Evolutionary conservation across 139 green algal species (phyloP), one percentile per base, ranked within the genome.

Genomic region (Zygnema circumcarinatum): DNA sequence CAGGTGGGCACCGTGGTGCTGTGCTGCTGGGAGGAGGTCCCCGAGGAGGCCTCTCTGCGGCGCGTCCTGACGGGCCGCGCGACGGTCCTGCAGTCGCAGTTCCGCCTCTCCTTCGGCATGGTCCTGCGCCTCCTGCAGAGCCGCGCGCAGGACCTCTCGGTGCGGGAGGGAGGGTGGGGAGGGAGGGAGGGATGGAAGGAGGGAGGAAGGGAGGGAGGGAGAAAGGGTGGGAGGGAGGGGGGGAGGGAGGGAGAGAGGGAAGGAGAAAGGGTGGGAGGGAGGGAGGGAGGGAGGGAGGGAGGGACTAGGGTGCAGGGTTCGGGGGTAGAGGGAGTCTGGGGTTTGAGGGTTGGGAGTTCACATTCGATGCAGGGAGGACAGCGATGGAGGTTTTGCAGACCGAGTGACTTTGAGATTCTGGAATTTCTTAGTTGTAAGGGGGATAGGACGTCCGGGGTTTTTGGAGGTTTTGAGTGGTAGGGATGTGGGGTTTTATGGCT

Each of bases 91-190:
- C 89, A 96, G 89, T 96, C 90, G 89, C 95, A 96, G 88, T 99
- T 99, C 94, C 92, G 96, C 31, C 94, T 99, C 1, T 98, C 96
- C 33, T 99, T 98, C 94, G 94, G 90, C 87, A 99, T 99, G 97
- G 99, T 99, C 79, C 92, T 98, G 38, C 98, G 96, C 93, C 93
- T 99, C 88, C 92, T 98, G 88, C n/a, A n/a, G n/a, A n/a, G n/a
- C n/a, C 79, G 97, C 0, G 94, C 97, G 39, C 95, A 99, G 87
- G 96, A 98, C 88, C 94, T 99, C 35, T 98, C 96, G 90, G 95
- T 96, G 80, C 1, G n/a, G n/a, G n/a, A n/a, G n/a, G n/a, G n/a
- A n/a, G n/a, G n/a, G n/a, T n/a, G n/a, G n/a, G n/a, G n/a, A n/a
- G n/a, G n/a, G n/a, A n/a, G n/a, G n/a, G n/a, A n/a, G n/a, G n/a